phyloP scores from a whole-genome alignment of 163 green algal species.

The Scenedesmus sp. region DNA sequence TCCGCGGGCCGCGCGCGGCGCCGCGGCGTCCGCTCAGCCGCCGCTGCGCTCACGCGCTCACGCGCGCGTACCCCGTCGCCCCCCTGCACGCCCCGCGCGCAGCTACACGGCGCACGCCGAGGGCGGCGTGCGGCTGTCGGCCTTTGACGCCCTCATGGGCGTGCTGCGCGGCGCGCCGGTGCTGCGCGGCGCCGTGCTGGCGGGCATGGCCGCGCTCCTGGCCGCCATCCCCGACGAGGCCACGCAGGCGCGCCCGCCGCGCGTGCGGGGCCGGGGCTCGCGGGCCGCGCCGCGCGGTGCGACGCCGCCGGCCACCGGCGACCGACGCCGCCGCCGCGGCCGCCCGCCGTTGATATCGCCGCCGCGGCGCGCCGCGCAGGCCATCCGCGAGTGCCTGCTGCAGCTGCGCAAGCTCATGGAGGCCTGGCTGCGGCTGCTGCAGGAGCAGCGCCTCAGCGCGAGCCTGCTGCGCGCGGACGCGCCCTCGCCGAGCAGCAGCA shows the following conservation, averaged over 20 bases:
- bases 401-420: conserved; percentile 55
- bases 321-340: not conserved
- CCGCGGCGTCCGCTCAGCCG: no score
- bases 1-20: no score
- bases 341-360: not conserved
- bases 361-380: no score
- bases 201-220: conserved; percentile 55
- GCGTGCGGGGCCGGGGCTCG: no score
- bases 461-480: conserved; percentile 5
- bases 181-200: conserved; percentile 65
- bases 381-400: conserved; percentile 39
- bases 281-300: no score
- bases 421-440: conserved; percentile 56
- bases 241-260: conserved; percentile 53
- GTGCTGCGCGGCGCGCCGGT: conserved; percentile 60
- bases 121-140: conserved; percentile 48
- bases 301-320: no score
- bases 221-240: conserved; percentile 68
- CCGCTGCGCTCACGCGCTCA: no score
- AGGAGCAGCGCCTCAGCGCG: conserved; percentile 35
- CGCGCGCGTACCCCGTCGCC: no score
- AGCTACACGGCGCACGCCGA: conserved; percentile 75
- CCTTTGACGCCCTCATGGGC: conserved; percentile 59
- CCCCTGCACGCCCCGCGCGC: no score
- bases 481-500: not conserved